Conservation (phyloP, 2,329 filamentous ascomycete genomes). For the Elsinoe fawcettii region DNA sequence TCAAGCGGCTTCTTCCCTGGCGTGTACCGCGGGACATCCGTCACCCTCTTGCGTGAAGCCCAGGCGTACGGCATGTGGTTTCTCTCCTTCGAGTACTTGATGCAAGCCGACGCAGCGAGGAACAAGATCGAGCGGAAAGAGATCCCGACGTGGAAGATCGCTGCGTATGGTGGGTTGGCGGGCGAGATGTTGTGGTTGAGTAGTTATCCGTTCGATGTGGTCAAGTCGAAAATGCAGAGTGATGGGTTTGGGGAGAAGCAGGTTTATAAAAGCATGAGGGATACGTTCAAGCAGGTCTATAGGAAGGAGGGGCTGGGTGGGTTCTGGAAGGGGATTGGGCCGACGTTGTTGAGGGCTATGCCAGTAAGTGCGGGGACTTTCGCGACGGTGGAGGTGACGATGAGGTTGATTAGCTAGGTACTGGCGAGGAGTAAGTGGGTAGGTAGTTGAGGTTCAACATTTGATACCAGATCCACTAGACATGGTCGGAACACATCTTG, state of each 20-base stretch:
- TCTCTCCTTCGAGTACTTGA: constrained; percentile 87
- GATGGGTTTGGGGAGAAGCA: constrained; percentile 73
- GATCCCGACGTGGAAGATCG: constrained; percentile 76
- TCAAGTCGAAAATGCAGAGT: constrained; percentile 99
- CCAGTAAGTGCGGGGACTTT: constrained; percentile 97
- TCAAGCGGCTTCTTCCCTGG: constrained; percentile 62
- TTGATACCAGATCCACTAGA: neutral
- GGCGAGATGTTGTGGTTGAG: constrained; percentile 89
- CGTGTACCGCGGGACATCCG: constrained; percentile 77
- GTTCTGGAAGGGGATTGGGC: constrained; percentile 92
- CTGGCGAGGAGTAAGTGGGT: neutral
- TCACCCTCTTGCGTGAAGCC: constrained; percentile 81
- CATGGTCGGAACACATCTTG: neutral
- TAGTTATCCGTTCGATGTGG: constrained; percentile 91
- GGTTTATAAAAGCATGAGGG: constrained; percentile 73
- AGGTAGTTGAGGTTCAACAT: neutral
- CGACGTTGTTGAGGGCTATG: constrained; percentile 89
- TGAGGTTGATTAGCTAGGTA: constrained; percentile 33
- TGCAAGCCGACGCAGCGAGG: constrained; percentile 78
- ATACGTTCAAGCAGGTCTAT: constrained; percentile 81
- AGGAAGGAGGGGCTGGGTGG: constrained; percentile 66
- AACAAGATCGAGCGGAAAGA: constrained; percentile 69
- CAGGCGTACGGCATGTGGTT: constrained; percentile 97
- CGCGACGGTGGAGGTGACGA: constrained; percentile 52
- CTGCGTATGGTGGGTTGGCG: constrained; percentile 83